Evolutionary conservation across 2,329 filamentous ascomycete genomes (phyloP), one percentile per base, ranked within the genome.

Genomic region (Penicillium sp.): DNA sequence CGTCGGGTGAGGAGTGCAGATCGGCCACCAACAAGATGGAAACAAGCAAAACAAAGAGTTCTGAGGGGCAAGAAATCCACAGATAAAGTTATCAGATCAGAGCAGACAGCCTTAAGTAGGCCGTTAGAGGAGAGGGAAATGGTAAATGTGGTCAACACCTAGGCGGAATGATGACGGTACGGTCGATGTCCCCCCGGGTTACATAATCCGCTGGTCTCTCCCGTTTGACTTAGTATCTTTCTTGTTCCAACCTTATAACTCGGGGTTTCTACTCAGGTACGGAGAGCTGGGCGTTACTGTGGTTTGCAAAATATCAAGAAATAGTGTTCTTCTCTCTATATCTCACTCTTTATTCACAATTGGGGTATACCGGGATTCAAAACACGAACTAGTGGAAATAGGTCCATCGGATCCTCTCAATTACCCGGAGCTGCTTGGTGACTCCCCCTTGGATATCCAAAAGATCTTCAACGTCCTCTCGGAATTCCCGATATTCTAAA

Each of bases 391-490:
- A 97, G 71, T 88, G 88, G 2, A 85, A 85, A 79, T 97, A 98
- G 4, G 90, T 89, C 93, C 95, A 98, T 61, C 91, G 83, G 65
- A 98, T 92, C 58, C 95, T 84, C 66, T 93, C 86, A 53, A 96
- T 78, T 44, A 93, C 90, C 71, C 86, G 88, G 58, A 88, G 82
- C 78, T 98, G 93, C 65, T 87, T 84, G 67, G 88, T 84, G 51
- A 96, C 84, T 3, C 92, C 91, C 65, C 87, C 88, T 48, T 85
- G 78, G 62, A 93, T 87, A 70, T 96, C 92, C 21, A 91, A 86
- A 49, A 99, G 80, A 68, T 97, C 93, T 58, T 90, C 86, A 33
- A 96, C 80, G 71, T 99, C 95, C 73, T 96, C 90, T 55, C 92
- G 76, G 68, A 99, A 97, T 67, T 97, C 93, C 66, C 88, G 86